Base-by-base conservation (phyloP, 202 grass and related monocot species). In the Schoenoplectus tabernaemontani region DNA sequence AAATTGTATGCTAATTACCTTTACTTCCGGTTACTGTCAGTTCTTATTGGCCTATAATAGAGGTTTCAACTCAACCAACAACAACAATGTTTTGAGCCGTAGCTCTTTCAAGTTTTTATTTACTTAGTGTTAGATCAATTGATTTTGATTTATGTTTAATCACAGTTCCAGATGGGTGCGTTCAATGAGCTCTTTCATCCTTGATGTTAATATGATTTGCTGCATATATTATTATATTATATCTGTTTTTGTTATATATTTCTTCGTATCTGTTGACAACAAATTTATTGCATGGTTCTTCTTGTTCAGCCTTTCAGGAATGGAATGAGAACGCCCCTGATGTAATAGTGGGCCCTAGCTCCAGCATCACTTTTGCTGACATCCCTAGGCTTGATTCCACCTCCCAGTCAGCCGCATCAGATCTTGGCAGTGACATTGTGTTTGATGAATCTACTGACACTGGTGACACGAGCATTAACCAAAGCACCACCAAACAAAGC, bases 271-370 rank as follows among this genome's bases (percentile, higher is more conserved):
- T n/a, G n/a, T 33, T 33, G 47, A n/a, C n/a, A n/a, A 70, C 9
- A 59, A 51, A 74, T 44, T 57, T 90, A 83, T 64, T 69, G 1
- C 43, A 58, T 33, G 79, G 8, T 76, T 37, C 15, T 82, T 79
- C 69, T 24, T 73, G 69, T 89, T 80, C 84, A 99, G 90, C 87
- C 90, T 95, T 91, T 71, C 82, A 89, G 82, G 86, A 92, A 69
- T 83, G 42, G 59, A 98, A 91, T 81, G 82, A 85, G 38, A 64
- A 30, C 64, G 84, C 67, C 84, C 79, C 86, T 13, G 88, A 94
- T 83, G 60, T 68, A 83, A 91, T 84, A 77, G 82, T 79, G 63
- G 48, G 76, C 58, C 74, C 83, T 57, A 83, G 57, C 83, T 90
- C 86, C 77, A 84, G 42, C 81, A 47, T 77, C 71, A 74, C 36